phyloP scores from a whole-genome alignment of 768 basidiomycete genomes.

The Russula compacta region DNA sequence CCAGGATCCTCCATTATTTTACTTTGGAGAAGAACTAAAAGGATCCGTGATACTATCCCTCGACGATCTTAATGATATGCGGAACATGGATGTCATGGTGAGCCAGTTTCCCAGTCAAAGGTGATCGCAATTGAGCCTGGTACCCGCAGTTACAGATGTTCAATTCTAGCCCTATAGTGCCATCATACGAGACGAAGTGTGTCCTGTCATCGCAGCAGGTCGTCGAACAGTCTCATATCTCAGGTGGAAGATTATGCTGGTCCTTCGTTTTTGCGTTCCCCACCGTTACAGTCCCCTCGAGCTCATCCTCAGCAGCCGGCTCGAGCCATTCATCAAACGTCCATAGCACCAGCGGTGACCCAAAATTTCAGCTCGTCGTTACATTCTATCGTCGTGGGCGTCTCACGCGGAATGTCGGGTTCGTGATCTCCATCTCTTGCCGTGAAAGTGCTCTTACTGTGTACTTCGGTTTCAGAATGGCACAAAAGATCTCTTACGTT shows the following conservation, averaged over 20 bases:
- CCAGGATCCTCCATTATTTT: not conserved
- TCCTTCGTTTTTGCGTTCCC: constrained; percentile 5
- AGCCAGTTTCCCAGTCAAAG: not conserved
- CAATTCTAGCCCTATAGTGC: not conserved
- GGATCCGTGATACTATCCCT: constrained; percentile 5
- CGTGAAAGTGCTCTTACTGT: not conserved
- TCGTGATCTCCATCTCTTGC: not conserved
- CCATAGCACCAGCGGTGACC: not conserved
- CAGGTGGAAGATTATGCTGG: not conserved
- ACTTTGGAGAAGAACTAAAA: constrained; percentile 9
- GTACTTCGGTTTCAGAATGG: not conserved
- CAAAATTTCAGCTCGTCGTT: constrained; percentile 2
- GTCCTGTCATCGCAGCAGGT: not conserved
- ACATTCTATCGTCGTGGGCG: constrained; percentile 6
- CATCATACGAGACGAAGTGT: not conserved
- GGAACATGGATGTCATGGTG: constrained; percentile 12
- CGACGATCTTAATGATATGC: not conserved
- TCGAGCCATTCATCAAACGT: not conserved
- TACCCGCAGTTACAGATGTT: constrained; percentile 1
- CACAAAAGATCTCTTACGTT: not conserved
- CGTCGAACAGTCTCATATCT: not conserved
- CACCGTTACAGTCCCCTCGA: not conserved
- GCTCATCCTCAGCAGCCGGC: not conserved
- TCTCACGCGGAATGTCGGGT: constrained; percentile 3
- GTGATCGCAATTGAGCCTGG: not conserved